These are phyloP conservation scores for Boletus coccyginus DNA, from an alignment of 768 basidiomycete genomes.

Conservation along the genomic window DNA sequence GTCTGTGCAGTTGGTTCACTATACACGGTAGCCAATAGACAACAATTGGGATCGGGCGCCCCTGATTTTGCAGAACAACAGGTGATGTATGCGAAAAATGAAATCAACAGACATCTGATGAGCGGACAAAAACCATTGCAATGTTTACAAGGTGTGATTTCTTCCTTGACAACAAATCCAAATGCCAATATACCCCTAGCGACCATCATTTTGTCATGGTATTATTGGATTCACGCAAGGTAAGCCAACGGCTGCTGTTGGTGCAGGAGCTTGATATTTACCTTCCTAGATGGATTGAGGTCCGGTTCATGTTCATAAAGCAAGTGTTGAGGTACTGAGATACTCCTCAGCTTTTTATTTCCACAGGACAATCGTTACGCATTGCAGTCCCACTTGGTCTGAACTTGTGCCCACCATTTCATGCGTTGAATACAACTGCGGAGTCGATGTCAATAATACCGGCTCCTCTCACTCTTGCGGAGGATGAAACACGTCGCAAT, in stretches of 20 bases:
- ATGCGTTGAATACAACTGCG: slow-evolving; percentile 57
- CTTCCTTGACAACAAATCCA: background rate
- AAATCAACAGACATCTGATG: slow-evolving; percentile 45
- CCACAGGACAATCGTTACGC: slow-evolving; percentile 56
- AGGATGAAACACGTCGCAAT: slow-evolving; percentile 72
- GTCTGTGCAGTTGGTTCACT: slow-evolving; percentile 79
- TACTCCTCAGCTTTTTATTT: slow-evolving; percentile 51
- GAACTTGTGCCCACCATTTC: slow-evolving; percentile 66
- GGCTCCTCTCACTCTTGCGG: slow-evolving; percentile 57
- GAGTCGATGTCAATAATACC: slow-evolving; percentile 58
- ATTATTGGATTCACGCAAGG: slow-evolving; percentile 74
- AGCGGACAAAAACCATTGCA: slow-evolving; percentile 56
- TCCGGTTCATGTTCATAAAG: slow-evolving; percentile 26
- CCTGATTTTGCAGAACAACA: slow-evolving; percentile 61
- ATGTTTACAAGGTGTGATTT: slow-evolving; percentile 54
- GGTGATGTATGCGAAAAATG: slow-evolving; percentile 51
- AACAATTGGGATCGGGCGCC: slow-evolving; percentile 1
- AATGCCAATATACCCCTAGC: slow-evolving; percentile 37
- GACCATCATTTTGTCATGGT: slow-evolving; percentile 63
- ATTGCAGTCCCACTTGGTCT: slow-evolving; percentile 63
- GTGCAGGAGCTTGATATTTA: background rate
- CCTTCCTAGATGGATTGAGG: slow-evolving; percentile 66
- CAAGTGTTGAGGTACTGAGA: slow-evolving; percentile 4
- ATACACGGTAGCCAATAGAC: slow-evolving; percentile 59
- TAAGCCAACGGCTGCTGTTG: slow-evolving; percentile 26